Conservation (phyloP, 345 rosid genomes). For the Pugionium cornutum region DNA sequence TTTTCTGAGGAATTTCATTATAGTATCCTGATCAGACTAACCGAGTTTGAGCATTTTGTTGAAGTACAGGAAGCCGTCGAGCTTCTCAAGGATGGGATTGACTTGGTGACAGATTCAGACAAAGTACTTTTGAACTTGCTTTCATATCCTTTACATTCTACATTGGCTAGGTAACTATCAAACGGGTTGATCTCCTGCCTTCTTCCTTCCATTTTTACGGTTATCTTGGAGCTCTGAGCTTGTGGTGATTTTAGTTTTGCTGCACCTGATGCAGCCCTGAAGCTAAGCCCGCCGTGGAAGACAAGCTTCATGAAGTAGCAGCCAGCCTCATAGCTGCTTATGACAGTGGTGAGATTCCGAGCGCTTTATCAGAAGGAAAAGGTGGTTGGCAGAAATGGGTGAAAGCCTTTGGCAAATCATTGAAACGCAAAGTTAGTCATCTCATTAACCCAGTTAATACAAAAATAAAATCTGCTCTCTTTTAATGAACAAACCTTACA, state of each 20-base stretch:
- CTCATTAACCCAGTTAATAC: slow-evolving; percentile 7
- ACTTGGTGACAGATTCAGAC: slow-evolving; percentile 87
- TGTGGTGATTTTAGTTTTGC: slow-evolving; percentile 22
- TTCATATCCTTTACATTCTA: slow-evolving; percentile 76
- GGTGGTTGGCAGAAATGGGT: slow-evolving; percentile 94
- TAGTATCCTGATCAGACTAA: neutral
- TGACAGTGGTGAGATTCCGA: slow-evolving; percentile 71
- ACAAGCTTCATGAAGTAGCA: slow-evolving; percentile 75
- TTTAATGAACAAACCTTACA: slow-evolving; percentile 20
- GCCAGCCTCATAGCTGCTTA: slow-evolving; percentile 72
- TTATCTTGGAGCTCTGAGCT: neutral
- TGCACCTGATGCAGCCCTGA: slow-evolving; percentile 55
- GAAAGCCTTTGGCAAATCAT: slow-evolving; percentile 74
- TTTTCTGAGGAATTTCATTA: too few relatives aligned
- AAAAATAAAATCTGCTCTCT: neutral
- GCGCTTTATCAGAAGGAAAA: slow-evolving; percentile 71
- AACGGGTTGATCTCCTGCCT: slow-evolving; percentile 15
- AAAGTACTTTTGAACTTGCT: slow-evolving; percentile 70
- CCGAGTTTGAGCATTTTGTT: slow-evolving; percentile 30
- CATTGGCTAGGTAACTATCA: slow-evolving; percentile 63
- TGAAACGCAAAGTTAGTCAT: slow-evolving; percentile 72
- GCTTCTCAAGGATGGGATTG: slow-evolving; percentile 95
- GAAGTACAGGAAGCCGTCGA: slow-evolving; percentile 74
- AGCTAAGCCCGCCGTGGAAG: slow-evolving; percentile 63
- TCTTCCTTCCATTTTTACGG: neutral